Base-by-base conservation (phyloP, 352 stramenopile species). In the Globisporangium echinulatum region DNA sequence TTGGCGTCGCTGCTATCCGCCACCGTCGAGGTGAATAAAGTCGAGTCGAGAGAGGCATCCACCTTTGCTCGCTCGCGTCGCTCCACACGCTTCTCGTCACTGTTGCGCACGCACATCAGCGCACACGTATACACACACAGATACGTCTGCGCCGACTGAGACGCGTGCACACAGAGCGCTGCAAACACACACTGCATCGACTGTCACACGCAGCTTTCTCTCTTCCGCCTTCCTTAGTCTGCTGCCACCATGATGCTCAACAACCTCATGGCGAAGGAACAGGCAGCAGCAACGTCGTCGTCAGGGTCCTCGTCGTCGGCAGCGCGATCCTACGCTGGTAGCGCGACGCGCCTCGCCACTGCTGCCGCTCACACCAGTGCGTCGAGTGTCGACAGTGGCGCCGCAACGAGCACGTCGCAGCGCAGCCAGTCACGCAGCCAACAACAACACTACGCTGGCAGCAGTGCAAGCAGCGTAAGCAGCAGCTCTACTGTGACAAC, bases 381-480 rank as follows among this genome's bases (percentile, higher is more conserved):
- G 5, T 48, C 43, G 43, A 48, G 5, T 17, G n/a, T 11, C 43
- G n/a, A 11, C 11, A 48, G 43, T 17, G 17, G 46, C 9, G 25
- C 14, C 15, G 8, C 46, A 4, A 36, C 46, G 11, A 64, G 59
- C 9, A 37, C 52, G 14, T 59, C 59, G 36, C 59, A 59, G 2
- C 59, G 52, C 19, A 58, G 43, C 5, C 50, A 50, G 15, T 9
- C 46, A 50, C 46, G 33, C 5, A 54, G 38, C 38, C 52, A 56
- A 11, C 25, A 25, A 15, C 47, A 55, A 25, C 48, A 38, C 15
- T 33, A 55, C 25, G 42, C 59, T 9, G 50, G 50, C 8, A 65
- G 59, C 40, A 60, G 59, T 25, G 48, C 59, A 8, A 65, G 59
- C 38, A 65, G 59, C 39, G 53, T 60, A 10, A 64, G 59, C 54